Evolutionary conservation across 306 rosid species (phyloP).

Genomic region (Benincasa hispida): DNA sequence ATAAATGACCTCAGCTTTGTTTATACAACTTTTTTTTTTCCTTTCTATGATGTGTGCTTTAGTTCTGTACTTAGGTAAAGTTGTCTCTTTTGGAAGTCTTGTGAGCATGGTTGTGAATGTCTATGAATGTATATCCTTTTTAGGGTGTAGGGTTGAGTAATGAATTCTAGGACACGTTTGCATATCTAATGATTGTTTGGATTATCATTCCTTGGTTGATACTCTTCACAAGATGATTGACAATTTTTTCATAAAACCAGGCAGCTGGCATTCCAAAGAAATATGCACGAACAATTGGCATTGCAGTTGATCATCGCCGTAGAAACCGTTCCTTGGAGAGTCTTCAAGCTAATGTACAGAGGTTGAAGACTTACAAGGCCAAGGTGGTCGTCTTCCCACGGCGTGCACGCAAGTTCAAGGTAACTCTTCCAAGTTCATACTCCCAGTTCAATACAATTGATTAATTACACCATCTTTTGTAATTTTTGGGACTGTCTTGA

Average conservation of each 20-base stretch:
- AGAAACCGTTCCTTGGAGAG: slow-evolving; percentile 40
- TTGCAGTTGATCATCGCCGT: slow-evolving; percentile 43
- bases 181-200: background rate
- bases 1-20: background rate
- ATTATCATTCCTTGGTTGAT: background rate
- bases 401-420: slow-evolving; percentile 38
- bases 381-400: slow-evolving; percentile 56
- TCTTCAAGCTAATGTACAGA: slow-evolving; percentile 43
- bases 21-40: background rate
- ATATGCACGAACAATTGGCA: slow-evolving; percentile 40
- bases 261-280: slow-evolving; percentile 54
- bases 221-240: background rate
- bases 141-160: too few relatives aligned
- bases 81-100: background rate
- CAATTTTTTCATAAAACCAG: slow-evolving; percentile 5
- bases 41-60: background rate
- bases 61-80: background rate
- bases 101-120: background rate
- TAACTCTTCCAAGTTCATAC: background rate
- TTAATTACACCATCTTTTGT: background rate
- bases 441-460: background rate
- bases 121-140: background rate
- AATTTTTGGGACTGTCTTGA: background rate
- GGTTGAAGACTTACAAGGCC: slow-evolving; percentile 51
- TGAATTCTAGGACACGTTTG: background rate